Evolutionary conservation across 2,329 filamentous ascomycete species (phyloP).

Genomic region (Phoma sp.): DNA sequence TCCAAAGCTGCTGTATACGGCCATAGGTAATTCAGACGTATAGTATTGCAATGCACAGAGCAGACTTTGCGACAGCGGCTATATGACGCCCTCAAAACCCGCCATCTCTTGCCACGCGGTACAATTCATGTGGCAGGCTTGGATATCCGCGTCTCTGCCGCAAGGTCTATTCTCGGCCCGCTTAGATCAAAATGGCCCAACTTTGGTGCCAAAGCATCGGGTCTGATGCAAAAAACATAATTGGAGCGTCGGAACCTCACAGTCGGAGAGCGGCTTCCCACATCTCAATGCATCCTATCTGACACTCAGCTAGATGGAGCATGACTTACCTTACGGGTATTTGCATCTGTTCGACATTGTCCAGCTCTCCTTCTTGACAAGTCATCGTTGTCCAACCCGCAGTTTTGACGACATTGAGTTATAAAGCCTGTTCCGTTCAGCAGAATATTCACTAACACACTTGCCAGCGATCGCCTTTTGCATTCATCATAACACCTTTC

Average conservation of each 20-base stretch:
- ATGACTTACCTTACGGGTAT: conserved; percentile 28
- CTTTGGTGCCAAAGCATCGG: conserved; percentile 18
- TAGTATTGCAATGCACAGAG: not conserved
- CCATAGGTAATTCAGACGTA: not conserved
- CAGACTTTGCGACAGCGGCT: not conserved
- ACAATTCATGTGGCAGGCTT: conserved; percentile 1
- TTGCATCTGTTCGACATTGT: conserved; percentile 21
- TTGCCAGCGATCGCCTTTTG: not conserved
- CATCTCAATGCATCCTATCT: conserved; percentile 23
- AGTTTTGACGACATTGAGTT: not conserved
- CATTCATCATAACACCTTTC: not conserved
- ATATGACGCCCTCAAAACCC: no score
- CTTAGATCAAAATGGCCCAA: conserved; percentile 16
- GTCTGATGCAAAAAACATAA: conserved; percentile 23
- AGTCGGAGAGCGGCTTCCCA: conserved; percentile 22
- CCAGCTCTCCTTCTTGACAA: conserved; percentile 13
- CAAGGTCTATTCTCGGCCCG: conserved; percentile 18
- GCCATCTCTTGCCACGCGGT: not conserved
- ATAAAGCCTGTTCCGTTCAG: conserved; percentile 6
- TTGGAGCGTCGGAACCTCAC: conserved; percentile 24
- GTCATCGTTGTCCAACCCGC: conserved; percentile 11
- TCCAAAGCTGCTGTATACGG: not conserved
- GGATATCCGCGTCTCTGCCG: conserved; percentile 12
- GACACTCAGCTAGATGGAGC: conserved; percentile 20
- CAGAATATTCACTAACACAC: not conserved